phyloP scores from a whole-genome alignment of 805 yeast species.

The Cyberlindnera veronae region DNA sequence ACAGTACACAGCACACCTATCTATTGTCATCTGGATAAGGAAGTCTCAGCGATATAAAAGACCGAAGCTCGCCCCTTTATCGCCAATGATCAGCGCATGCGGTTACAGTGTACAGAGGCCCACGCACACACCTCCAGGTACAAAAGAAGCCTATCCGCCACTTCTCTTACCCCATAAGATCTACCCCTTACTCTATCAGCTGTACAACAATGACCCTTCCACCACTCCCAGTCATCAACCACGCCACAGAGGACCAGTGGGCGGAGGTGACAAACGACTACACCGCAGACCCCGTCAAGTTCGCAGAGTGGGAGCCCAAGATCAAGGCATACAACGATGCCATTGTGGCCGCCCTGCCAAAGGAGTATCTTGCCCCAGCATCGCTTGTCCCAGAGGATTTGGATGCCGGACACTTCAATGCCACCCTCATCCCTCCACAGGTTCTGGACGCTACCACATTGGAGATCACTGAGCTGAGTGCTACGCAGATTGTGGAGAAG shows the following conservation, averaged over 20 bases:
- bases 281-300: slow-evolving; percentile 15
- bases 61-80: too few species aligned
- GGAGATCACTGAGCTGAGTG: slow-evolving; percentile 12
- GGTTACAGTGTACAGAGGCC: too few species aligned
- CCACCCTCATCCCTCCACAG: slow-evolving; percentile 21
- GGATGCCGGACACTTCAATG: slow-evolving; percentile 24
- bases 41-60: too few species aligned
- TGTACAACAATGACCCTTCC: not conserved
- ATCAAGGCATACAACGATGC: slow-evolving; percentile 21
- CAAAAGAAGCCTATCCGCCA: too few species aligned
- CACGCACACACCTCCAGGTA: too few species aligned
- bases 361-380: slow-evolving; percentile 18
- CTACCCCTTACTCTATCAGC: not conserved
- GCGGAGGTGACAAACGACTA: slow-evolving; percentile 7
- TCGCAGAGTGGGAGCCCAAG: slow-evolving; percentile 25
- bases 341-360: slow-evolving; percentile 17
- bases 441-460: slow-evolving; percentile 22
- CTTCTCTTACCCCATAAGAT: too few species aligned
- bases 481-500: slow-evolving; percentile 13
- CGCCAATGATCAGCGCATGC: too few species aligned
- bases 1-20: too few species aligned
- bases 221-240: slow-evolving; percentile 12
- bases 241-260: slow-evolving; percentile 9
- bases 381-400: slow-evolving; percentile 21
- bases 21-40: too few species aligned